Conservation (phyloP, 2,329 filamentous ascomycete species). For the Apiospora arundinis region DNA sequence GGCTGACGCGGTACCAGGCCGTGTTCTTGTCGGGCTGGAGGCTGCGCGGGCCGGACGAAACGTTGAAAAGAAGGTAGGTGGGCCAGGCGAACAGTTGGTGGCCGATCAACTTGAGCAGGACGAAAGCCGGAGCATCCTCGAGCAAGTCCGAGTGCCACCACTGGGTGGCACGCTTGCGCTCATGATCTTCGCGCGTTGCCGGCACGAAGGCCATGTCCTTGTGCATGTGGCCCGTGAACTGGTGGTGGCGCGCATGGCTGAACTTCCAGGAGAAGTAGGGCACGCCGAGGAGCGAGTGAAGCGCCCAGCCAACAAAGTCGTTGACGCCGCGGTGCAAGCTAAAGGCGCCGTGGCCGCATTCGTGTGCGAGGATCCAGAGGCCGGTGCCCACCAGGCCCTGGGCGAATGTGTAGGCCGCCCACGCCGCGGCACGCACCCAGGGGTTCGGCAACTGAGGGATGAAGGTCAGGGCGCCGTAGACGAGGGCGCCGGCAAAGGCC, state of each 20-base stretch:
- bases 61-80: conserved; percentile 67
- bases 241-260: conserved; percentile 73
- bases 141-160: conserved; percentile 54
- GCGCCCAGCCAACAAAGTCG: conserved; percentile 65
- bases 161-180: conserved; percentile 37
- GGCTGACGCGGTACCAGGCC: conserved; percentile 55
- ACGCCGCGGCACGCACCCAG: conserved; percentile 53
- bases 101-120: conserved; percentile 58
- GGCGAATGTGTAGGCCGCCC: conserved; percentile 65
- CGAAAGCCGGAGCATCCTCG: conserved; percentile 67
- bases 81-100: conserved; percentile 73
- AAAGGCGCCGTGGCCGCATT: conserved; percentile 74
- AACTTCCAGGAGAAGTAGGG: conserved; percentile 79
- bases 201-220: conserved; percentile 72
- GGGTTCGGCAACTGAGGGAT: conserved; percentile 57
- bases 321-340: conserved; percentile 63
- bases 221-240: conserved; percentile 70
- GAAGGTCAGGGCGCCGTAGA: conserved; percentile 58
- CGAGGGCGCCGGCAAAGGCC: conserved; percentile 53
- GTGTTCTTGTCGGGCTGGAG: conserved; percentile 53
- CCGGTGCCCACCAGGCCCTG: conserved; percentile 72
- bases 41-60: conserved; percentile 55
- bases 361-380: conserved; percentile 74
- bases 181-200: conserved; percentile 47
- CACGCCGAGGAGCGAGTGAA: conserved; percentile 71